phyloP scores from a whole-genome alignment of 139 green algal species.

The Chlorella sp. region DNA sequence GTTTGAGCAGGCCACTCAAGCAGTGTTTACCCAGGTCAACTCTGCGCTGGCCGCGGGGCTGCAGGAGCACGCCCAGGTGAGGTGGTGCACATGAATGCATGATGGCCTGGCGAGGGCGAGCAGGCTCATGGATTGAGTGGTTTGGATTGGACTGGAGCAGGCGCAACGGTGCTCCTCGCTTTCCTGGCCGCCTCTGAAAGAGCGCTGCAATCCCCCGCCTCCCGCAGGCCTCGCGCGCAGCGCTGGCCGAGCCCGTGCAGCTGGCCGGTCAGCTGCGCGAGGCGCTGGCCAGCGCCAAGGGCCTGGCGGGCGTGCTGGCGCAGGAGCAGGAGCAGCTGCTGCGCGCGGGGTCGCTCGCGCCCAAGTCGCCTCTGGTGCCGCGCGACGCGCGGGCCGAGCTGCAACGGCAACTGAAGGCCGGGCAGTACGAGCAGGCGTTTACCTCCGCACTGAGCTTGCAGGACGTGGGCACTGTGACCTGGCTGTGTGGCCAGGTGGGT shows the following conservation, averaged over 20 bases:
- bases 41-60: slow-evolving; percentile 63
- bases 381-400: slow-evolving; percentile 31
- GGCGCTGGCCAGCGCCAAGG: slow-evolving; percentile 18
- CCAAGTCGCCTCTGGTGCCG: neutral
- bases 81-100: neutral
- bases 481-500: slow-evolving; percentile 82
- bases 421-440: slow-evolving; percentile 64
- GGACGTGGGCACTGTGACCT: slow-evolving; percentile 70
- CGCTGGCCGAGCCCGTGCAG: slow-evolving; percentile 16
- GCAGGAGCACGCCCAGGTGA: slow-evolving; percentile 56
- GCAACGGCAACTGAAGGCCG: neutral
- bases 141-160: neutral
- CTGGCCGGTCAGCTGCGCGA: slow-evolving; percentile 39
- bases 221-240: slow-evolving; percentile 3
- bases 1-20: slow-evolving; percentile 68
- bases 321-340: slow-evolving; percentile 53
- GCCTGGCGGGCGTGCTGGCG: slow-evolving; percentile 12
- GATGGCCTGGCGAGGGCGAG: neutral
- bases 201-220: neutral
- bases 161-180: neutral
- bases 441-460: slow-evolving; percentile 49
- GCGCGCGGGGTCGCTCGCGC: neutral
- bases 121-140: neutral
- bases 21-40: slow-evolving; percentile 77
- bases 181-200: neutral